A percentile compares a stretch with the other conserved stretches of the same genome.
These are phyloP conservation scores for Bipolaris gigantea DNA, from an alignment of 2,329 filamentous ascomycete genomes.

Conservation along the genomic window DNA sequence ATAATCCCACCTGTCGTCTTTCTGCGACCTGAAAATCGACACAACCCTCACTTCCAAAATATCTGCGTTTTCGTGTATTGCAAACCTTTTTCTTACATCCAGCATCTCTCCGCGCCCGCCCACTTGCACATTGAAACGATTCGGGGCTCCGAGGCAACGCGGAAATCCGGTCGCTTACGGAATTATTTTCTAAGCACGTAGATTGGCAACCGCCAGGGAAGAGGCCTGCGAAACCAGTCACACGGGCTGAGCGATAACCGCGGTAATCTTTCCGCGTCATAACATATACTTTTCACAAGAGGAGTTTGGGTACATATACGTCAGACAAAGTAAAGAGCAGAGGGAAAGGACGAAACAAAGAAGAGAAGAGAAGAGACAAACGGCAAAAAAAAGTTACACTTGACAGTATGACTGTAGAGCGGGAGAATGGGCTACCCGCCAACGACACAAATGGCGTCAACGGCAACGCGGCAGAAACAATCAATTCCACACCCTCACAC, in stretches of 20 bases:
- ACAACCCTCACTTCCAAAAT: background rate
- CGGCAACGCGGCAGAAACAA: conserved; percentile 20
- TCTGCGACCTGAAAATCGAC: background rate
- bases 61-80: background rate
- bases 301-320: background rate
- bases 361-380: conserved; percentile 1
- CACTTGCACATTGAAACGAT: background rate
- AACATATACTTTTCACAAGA: background rate
- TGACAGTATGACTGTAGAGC: conserved; percentile 28
- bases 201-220: background rate
- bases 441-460: conserved; percentile 25
- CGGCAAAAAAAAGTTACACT: background rate
- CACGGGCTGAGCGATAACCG: background rate
- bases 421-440: conserved; percentile 15
- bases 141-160: background rate
- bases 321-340: background rate
- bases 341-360: background rate
- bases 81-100: background rate
- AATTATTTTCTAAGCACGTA: conserved; percentile 8
- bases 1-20: background rate
- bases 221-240: conserved; percentile 3
- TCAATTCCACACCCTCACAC: conserved; percentile 36
- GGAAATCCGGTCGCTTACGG: conserved; percentile 7
- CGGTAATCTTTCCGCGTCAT: background rate
- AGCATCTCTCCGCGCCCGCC: background rate